A percentile compares a stretch with the other conserved stretches of the same genome.
phyloP scores from a whole-genome alignment of 2,329 filamentous ascomycete species.

The Whalleya microplaca region DNA sequence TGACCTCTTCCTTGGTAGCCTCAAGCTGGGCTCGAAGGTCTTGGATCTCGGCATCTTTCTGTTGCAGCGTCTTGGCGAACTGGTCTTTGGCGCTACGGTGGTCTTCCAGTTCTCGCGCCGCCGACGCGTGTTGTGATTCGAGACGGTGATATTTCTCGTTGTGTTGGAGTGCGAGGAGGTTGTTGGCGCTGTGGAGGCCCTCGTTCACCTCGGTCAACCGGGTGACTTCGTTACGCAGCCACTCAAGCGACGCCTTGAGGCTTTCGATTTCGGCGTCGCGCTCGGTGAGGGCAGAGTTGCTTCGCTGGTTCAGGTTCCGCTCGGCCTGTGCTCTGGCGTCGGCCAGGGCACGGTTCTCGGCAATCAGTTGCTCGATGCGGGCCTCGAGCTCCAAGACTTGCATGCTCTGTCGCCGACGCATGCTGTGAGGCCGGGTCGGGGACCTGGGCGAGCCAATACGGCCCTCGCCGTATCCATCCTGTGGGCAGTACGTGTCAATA shows the following conservation, averaged over 20 bases:
- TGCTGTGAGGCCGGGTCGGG: constrained; percentile 90
- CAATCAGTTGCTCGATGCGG: constrained; percentile 79
- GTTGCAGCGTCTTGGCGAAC: constrained; percentile 68
- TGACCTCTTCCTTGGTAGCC: constrained; percentile 66
- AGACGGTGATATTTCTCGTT: constrained; percentile 71
- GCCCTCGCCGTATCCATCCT: constrained; percentile 95
- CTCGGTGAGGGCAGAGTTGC: constrained; percentile 73
- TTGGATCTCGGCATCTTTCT: constrained; percentile 84
- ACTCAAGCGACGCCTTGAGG: constrained; percentile 77
- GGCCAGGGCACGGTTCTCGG: constrained; percentile 80
- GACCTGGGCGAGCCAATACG: constrained; percentile 85
- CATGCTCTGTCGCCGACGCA: constrained; percentile 97
- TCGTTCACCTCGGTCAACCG: constrained; percentile 84
- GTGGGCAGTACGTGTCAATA: constrained; percentile 30
- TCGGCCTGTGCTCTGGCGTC: constrained; percentile 75
- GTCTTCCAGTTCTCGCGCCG: constrained; percentile 70
- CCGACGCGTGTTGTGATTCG: constrained; percentile 67
- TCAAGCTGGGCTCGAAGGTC: constrained; percentile 79
- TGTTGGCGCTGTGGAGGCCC: constrained; percentile 76
- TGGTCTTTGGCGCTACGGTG: constrained; percentile 66
- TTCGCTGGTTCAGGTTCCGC: constrained; percentile 64
- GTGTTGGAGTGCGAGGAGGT: constrained; percentile 75
- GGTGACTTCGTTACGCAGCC: constrained; percentile 79
- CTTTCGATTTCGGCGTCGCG: constrained; percentile 86
- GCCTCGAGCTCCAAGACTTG: constrained; percentile 91